Evolutionary conservation across 805 yeast species (phyloP).

Genomic region (baker's yeast (Saccharomyces cerevisiae)): DNA sequence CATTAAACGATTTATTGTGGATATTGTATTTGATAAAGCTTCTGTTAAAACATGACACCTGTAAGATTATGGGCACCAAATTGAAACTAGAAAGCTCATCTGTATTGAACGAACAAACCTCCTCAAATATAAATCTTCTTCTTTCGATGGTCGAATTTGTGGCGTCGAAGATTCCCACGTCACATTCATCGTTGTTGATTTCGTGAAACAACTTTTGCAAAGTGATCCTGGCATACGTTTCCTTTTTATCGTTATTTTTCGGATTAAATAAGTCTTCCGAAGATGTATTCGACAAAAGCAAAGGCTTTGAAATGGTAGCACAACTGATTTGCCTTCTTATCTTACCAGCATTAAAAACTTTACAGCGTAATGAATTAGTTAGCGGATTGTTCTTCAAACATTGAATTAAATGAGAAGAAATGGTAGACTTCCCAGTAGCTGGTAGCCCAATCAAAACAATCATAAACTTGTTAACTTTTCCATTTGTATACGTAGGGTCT

Average conservation of each 20-base stretch:
- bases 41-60: constrained; percentile 49
- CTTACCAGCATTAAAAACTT: constrained; percentile 66
- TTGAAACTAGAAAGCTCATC: constrained; percentile 12
- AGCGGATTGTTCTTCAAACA: constrained; percentile 36
- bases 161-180: constrained; percentile 54
- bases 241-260: constrained; percentile 38
- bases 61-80: constrained; percentile 46
- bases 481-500: background rate
- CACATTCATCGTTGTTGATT: constrained; percentile 35
- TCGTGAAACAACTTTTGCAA: constrained; percentile 39
- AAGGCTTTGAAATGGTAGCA: constrained; percentile 7
- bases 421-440: constrained; percentile 69
- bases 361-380: constrained; percentile 26
- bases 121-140: constrained; percentile 27
- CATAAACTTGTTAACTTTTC: constrained; percentile 39
- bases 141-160: constrained; percentile 45
- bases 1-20: constrained; percentile 53
- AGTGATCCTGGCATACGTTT: constrained; percentile 46
- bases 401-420: constrained; percentile 55
- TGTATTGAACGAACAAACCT: constrained; percentile 16
- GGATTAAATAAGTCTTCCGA: constrained; percentile 36
- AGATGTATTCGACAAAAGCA: constrained; percentile 25
- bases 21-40: constrained; percentile 51
- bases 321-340: constrained; percentile 51
- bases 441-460: constrained; percentile 71